phyloP scores from a whole-genome alignment of 1,284 basidiomycete genomes.

The Boletus sp. region DNA sequence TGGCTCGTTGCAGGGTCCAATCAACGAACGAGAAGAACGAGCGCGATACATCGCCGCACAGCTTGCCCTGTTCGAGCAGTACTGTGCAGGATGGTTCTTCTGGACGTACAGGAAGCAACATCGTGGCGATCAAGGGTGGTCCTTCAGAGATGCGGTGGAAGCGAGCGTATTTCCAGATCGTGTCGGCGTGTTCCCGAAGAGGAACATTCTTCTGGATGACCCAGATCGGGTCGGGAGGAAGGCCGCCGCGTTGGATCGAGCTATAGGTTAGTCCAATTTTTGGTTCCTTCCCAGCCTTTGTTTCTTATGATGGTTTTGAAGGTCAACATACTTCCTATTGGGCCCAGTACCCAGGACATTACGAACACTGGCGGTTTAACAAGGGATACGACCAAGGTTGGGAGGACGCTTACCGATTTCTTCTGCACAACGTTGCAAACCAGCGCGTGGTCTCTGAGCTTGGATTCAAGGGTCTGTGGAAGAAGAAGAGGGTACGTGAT shows the following conservation, averaged over 20 bases:
- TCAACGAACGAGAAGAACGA: conserved; percentile 46
- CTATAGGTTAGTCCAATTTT: conserved; percentile 40
- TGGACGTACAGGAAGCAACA: conserved; percentile 86
- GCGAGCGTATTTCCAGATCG: conserved; percentile 59
- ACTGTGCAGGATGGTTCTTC: conserved; percentile 79
- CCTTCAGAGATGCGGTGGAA: conserved; percentile 66
- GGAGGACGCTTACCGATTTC: conserved; percentile 66
- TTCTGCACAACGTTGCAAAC: conserved; percentile 16
- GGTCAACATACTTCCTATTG: conserved; percentile 60
- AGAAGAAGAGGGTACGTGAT: conserved; percentile 46
- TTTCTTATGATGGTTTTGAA: conserved; percentile 23
- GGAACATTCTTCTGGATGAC: conserved; percentile 20
- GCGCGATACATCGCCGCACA: conserved; percentile 65
- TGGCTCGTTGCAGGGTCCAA: conserved; percentile 50
- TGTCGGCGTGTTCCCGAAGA: conserved; percentile 38
- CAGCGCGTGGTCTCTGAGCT: conserved; percentile 45
- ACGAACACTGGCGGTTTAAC: conserved; percentile 67
- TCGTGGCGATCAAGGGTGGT: conserved; percentile 75
- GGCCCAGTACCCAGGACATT: conserved; percentile 48
- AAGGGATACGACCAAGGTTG: conserved; percentile 69
- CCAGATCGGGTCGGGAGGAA: conserved; percentile 34
- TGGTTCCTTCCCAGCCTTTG: not conserved
- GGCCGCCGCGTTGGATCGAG: conserved; percentile 37
- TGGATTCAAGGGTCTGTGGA: conserved; percentile 63
- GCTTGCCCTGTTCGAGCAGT: conserved; percentile 63